phyloP scores from a whole-genome alignment of 169 alveolate genomes.

The Babesia caballi region DNA sequence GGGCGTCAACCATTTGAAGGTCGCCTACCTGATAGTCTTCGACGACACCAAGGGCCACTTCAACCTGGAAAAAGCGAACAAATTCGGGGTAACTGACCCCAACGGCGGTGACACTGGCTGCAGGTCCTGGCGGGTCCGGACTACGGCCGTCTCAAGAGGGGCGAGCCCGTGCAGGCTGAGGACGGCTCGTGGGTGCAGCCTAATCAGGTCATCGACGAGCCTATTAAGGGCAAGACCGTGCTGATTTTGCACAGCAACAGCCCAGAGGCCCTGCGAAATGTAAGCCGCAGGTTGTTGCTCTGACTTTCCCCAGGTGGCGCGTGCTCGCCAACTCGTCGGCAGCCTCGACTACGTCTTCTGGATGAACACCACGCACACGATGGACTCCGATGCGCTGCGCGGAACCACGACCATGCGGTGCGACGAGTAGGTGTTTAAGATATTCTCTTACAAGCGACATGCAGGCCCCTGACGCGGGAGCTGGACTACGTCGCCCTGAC shows the following conservation, averaged over 20 bases:
- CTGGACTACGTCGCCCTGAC: neutral
- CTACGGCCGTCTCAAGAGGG: constrained; percentile 82
- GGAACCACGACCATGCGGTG: neutral
- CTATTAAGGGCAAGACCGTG: constrained; percentile 69
- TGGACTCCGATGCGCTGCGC: neutral
- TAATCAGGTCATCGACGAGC: constrained; percentile 82
- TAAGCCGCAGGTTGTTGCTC: neutral
- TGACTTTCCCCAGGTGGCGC: neutral
- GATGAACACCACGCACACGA: neutral
- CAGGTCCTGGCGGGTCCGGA: constrained; percentile 83
- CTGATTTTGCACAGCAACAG: constrained; percentile 40
- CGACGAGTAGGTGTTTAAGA: neutral
- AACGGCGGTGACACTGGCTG: no score
- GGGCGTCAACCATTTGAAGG: neutral
- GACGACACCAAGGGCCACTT: constrained; percentile 25
- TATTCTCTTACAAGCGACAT: neutral
- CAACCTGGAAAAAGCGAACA: constrained; percentile 1
- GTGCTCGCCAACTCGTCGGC: neutral
- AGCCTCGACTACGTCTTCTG: neutral
- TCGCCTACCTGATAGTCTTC: constrained; percentile 7
- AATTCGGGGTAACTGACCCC: constrained; percentile 9
- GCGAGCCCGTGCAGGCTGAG: constrained; percentile 73
- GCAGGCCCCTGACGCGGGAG: neutral
- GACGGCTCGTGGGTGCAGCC: constrained; percentile 77
- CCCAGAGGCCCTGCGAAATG: constrained; percentile 6